phyloP scores from a whole-genome alignment of 768 basidiomycete species.

The Lactarius quietus region DNA sequence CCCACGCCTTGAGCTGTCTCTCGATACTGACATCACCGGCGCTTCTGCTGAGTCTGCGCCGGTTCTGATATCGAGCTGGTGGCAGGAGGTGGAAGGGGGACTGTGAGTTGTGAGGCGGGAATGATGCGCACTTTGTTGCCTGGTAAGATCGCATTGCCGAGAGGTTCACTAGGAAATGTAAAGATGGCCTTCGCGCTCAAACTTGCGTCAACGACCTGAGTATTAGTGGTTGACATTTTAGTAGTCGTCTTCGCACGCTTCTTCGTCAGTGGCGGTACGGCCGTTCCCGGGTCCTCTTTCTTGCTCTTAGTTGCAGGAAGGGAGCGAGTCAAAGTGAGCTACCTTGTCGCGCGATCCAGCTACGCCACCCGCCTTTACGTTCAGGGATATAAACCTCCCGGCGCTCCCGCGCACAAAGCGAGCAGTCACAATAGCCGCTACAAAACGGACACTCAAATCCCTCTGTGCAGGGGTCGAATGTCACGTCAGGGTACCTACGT shows the following conservation, averaged over 20 bases:
- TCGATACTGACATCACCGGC: background rate
- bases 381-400: constrained; percentile 45
- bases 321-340: background rate
- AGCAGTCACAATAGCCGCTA: constrained; percentile 46
- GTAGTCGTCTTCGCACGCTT: too few relatives aligned
- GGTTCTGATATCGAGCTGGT: background rate
- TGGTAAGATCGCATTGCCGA: background rate
- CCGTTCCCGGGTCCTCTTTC: background rate
- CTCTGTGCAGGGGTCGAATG: constrained; percentile 33
- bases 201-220: background rate
- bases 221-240: background rate
- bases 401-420: constrained; percentile 40
- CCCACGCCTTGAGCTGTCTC: constrained; percentile 14
- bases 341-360: constrained; percentile 1
- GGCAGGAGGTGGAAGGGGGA: background rate
- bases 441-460: constrained; percentile 46
- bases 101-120: background rate
- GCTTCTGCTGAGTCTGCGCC: background rate
- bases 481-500: constrained; percentile 39
- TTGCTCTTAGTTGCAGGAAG: background rate
- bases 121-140: background rate
- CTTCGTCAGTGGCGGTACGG: background rate
- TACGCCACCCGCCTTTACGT: constrained; percentile 27
- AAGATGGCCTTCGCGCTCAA: background rate
- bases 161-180: background rate